A percentile compares a stretch with the other conserved stretches of the same genome.
phyloP scores from a whole-genome alignment of 192 early-diverging fungal species.

The Fimicolochytrium jonesii region DNA sequence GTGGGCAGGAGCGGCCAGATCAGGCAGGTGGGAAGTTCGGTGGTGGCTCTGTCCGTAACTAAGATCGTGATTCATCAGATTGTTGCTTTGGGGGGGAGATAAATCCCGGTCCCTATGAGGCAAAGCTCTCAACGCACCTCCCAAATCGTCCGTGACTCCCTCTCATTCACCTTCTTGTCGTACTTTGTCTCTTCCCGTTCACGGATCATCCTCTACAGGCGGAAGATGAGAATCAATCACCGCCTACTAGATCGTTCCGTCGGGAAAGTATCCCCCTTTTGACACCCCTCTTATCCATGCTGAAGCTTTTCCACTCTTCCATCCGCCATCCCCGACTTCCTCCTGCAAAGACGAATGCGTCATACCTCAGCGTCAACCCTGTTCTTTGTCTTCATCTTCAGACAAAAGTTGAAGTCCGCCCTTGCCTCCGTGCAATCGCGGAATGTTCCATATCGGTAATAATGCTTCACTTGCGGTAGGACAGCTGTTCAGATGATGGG shows the following conservation, averaged over 20 bases:
- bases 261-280: too few relatives aligned
- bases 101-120: background rate
- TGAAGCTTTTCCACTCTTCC: too few relatives aligned
- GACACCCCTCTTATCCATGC: too few relatives aligned
- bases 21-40: constrained; percentile 26
- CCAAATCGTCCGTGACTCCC: constrained; percentile 37
- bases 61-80: background rate
- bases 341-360: too few relatives aligned
- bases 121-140: constrained; percentile 26
- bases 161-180: constrained; percentile 32
- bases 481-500: constrained; percentile 12
- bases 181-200: constrained; percentile 36
- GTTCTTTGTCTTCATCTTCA: constrained; percentile 35
- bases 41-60: constrained; percentile 29
- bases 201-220: constrained; percentile 19
- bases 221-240: too few relatives aligned
- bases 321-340: too few relatives aligned
- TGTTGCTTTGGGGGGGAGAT: too few relatives aligned
- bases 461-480: constrained; percentile 45
- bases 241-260: too few relatives aligned
- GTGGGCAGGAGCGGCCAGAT: too few relatives aligned
- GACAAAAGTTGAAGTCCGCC: constrained; percentile 44
- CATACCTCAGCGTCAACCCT: constrained; percentile 32
- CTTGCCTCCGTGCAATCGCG: constrained; percentile 37
- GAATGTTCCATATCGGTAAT: constrained; percentile 46